A percentile compares a stretch with the other conserved stretches of the same genome.
Conservation (phyloP, 2,329 filamentous ascomycete genomes). For the Xylariomycetidae sp. region DNA sequence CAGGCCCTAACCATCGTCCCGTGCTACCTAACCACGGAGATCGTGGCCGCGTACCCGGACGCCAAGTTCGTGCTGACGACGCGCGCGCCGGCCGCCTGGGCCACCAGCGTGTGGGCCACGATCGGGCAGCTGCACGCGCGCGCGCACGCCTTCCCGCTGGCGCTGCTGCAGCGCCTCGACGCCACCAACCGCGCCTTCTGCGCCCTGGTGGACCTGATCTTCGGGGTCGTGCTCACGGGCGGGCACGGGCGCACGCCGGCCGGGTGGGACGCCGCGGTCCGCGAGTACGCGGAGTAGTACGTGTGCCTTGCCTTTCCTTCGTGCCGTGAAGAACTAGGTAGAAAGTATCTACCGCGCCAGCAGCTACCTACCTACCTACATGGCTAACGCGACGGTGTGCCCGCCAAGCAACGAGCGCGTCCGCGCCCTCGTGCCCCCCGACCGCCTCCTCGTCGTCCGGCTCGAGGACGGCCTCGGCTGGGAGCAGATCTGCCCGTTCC, state of each 20-base stretch:
- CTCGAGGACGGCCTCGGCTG: constrained; percentile 11
- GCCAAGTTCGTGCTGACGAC: constrained; percentile 8
- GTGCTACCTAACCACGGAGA: constrained; percentile 6
- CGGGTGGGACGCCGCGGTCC: constrained; percentile 4
- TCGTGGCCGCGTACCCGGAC: constrained; percentile 8
- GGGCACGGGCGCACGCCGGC: constrained; percentile 4
- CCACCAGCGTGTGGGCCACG: constrained; percentile 5
- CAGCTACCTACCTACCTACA: not conserved
- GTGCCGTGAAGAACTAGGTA: too few species aligned
- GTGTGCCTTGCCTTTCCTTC: too few species aligned
- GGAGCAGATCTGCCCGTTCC: constrained; percentile 13
- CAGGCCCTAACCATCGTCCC: constrained; percentile 7
- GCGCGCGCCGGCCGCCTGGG: constrained; percentile 7
- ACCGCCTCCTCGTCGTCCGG: constrained; percentile 9
- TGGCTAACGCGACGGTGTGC: too few species aligned
- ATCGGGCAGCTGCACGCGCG: constrained; percentile 1
- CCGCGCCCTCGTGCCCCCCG: constrained; percentile 9
- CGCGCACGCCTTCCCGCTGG: constrained; percentile 2
- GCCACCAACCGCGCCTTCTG: constrained; percentile 2
- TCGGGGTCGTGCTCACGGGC: constrained; percentile 1
- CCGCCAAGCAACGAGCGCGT: constrained; percentile 6
- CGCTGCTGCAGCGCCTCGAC: constrained; percentile 5
- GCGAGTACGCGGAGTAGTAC: constrained; percentile 6
- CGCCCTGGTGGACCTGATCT: constrained; percentile 3
- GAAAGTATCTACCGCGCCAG: too few species aligned